Conservation (phyloP, 129 eudicot genomes). For the Escallonia rubra region DNA sequence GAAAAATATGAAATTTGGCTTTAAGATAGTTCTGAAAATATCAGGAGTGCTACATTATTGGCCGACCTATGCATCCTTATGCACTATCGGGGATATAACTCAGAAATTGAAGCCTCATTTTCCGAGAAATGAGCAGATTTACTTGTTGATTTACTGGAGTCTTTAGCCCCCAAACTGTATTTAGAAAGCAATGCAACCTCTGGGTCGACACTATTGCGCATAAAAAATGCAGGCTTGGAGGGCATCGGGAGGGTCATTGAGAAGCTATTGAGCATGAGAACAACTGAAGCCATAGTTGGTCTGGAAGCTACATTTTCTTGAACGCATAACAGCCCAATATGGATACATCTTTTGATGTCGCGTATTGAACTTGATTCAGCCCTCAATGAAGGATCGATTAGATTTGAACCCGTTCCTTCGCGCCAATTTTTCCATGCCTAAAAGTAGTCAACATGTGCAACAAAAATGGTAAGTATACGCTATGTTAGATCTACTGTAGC, state of each 20-base stretch:
- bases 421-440: constrained; percentile 56
- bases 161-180: neutral
- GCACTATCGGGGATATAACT: too few relatives aligned
- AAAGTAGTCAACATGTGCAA: neutral
- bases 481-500: neutral
- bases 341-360: too few relatives aligned
- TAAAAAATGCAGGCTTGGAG: constrained; percentile 35
- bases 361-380: too few relatives aligned
- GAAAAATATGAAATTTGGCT: too few relatives aligned
- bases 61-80: too few relatives aligned
- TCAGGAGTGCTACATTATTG: too few relatives aligned
- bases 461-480: neutral
- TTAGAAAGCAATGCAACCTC: neutral
- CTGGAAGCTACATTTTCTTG: too few relatives aligned
- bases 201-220: constrained; percentile 2
- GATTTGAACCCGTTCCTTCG: constrained; percentile 20
- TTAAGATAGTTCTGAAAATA: too few relatives aligned
- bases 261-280: constrained; percentile 46
- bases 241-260: constrained; percentile 37
- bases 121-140: constrained; percentile 1
- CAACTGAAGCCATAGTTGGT: too few relatives aligned
- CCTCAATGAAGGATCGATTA: too few relatives aligned
- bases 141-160: neutral
- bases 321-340: too few relatives aligned
- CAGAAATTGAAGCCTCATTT: too few relatives aligned